Conservation (phyloP, 1,284 basidiomycete species). For the Moesziomyces aphidis region DNA sequence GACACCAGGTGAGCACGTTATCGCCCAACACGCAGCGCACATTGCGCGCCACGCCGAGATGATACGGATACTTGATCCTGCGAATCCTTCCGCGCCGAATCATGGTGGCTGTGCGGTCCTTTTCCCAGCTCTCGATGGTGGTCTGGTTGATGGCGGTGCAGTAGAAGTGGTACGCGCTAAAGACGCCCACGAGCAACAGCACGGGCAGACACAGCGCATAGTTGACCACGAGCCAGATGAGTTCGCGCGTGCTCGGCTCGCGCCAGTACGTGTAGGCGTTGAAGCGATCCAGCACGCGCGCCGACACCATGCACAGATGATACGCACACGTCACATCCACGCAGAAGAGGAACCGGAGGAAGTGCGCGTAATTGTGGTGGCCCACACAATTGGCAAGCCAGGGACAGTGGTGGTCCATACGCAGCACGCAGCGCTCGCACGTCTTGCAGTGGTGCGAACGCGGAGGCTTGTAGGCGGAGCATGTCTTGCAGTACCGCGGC, state of each 20-base stretch:
- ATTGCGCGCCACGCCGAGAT: conserved; percentile 81
- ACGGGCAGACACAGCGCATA: conserved; percentile 87
- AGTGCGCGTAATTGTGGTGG: conserved; percentile 67
- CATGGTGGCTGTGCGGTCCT: conserved; percentile 89
- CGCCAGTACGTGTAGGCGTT: conserved; percentile 71
- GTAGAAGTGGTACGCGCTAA: conserved; percentile 87
- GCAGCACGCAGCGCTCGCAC: conserved; percentile 61
- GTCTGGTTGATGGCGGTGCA: conserved; percentile 85
- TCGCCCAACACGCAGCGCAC: conserved; percentile 80
- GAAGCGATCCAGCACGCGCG: conserved; percentile 57
- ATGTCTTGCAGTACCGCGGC: conserved; percentile 60
- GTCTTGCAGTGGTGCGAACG: conserved; percentile 67
- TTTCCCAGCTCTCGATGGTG: conserved; percentile 97
- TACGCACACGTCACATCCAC: conserved; percentile 83
- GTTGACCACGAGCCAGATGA: conserved; percentile 88
- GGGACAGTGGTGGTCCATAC: conserved; percentile 72
- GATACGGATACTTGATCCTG: conserved; percentile 89
- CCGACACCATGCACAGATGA: conserved; percentile 47
- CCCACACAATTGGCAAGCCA: conserved; percentile 72
- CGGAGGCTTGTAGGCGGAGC: conserved; percentile 61
- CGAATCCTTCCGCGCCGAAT: conserved; percentile 83
- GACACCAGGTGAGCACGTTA: conserved; percentile 83
- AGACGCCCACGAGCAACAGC: conserved; percentile 79
- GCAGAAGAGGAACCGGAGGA: conserved; percentile 71
- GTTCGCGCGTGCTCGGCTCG: conserved; percentile 76